Conservation (phyloP, 2,329 filamentous ascomycete species). For the Fusarium succisae region DNA sequence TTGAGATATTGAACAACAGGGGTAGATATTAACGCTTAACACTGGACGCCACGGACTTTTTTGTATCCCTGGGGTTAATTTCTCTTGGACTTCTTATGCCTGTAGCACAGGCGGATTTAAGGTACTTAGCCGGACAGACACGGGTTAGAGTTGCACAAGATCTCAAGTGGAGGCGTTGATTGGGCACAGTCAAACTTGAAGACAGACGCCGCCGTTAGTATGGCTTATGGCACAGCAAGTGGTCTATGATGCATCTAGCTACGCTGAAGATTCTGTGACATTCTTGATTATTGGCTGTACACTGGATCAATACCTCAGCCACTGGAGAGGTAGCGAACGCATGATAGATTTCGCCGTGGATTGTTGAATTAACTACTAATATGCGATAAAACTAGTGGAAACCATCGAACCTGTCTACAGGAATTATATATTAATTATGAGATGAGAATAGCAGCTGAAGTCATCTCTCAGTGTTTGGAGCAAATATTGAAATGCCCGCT, state of each 20-base stretch:
- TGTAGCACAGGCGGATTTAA: background rate
- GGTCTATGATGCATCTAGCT: background rate
- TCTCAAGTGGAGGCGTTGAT: background rate
- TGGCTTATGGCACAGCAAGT: background rate
- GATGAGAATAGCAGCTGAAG: background rate
- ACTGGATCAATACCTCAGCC: too few species aligned
- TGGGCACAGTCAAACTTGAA: background rate
- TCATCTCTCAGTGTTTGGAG: background rate
- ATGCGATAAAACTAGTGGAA: background rate
- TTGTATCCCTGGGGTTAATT: background rate
- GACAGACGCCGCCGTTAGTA: background rate
- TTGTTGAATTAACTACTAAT: background rate
- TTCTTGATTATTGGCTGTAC: background rate
- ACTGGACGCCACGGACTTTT: too few species aligned
- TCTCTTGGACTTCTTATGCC: background rate
- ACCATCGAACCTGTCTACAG: too few species aligned
- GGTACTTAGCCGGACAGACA: background rate
- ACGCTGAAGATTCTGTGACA: background rate
- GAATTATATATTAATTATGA: background rate
- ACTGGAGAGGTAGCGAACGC: background rate
- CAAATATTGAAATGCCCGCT: background rate
- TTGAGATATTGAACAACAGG: background rate
- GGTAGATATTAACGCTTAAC: background rate
- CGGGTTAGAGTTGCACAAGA: background rate
- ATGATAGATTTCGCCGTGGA: background rate